phyloP scores from a whole-genome alignment of 805 yeast genomes.

The Pichia nanzhaoensis region DNA sequence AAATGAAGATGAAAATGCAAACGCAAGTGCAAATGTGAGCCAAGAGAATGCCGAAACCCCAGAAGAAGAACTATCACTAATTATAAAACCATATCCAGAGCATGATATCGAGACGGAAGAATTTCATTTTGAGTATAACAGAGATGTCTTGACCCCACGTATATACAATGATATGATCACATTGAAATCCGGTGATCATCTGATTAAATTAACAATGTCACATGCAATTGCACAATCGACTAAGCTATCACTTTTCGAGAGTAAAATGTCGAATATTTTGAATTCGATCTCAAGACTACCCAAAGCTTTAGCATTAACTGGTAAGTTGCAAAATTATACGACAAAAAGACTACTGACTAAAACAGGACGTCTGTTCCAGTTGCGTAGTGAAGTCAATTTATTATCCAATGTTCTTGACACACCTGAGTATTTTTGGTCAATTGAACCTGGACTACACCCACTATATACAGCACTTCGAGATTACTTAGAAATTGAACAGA shows the following conservation, averaged over 20 bases:
- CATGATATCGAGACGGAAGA: conserved; percentile 92
- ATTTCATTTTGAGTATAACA: conserved; percentile 62
- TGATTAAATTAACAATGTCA: conserved; percentile 86
- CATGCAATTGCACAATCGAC: conserved; percentile 97
- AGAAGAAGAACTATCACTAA: conserved; percentile 33
- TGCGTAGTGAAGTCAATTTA: conserved; percentile 88
- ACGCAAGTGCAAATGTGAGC: no score
- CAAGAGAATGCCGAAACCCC: conserved; percentile 5
- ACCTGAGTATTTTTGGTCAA: conserved; percentile 94
- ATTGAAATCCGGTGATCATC: conserved; percentile 81
- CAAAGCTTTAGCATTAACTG: conserved; percentile 82
- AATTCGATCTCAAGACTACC: conserved; percentile 86
- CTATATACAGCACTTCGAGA: conserved; percentile 84
- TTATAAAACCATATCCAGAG: conserved; percentile 71
- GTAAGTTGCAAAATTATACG: conserved; percentile 68
- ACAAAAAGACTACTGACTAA: conserved; percentile 80
- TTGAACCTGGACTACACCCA: conserved; percentile 93
- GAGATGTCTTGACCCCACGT: conserved; percentile 43
- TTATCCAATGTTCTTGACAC: conserved; percentile 89
- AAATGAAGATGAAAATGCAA: conserved; percentile 9
- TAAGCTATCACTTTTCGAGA: conserved; percentile 83
- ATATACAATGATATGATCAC: conserved; percentile 95
- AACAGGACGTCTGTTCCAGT: conserved; percentile 82
- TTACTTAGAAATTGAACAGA: conserved; percentile 87
- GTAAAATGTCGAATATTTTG: conserved; percentile 78